Conservation (phyloP, 2,329 filamentous ascomycete species). For the Botrytis aclada region DNA sequence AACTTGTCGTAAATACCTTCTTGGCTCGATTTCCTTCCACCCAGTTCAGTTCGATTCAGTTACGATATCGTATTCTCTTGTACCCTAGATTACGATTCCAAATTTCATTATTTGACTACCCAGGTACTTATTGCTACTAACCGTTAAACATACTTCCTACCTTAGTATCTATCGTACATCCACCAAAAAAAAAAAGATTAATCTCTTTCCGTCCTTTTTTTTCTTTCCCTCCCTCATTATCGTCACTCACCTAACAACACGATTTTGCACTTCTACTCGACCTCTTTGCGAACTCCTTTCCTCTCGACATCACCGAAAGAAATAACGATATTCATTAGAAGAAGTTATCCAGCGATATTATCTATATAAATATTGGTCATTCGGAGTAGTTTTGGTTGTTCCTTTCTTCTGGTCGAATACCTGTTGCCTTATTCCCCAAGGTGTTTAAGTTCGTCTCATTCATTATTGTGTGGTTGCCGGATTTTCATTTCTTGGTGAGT, state of each 20-base stretch:
- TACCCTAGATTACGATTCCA: neutral
- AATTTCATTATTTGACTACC: neutral
- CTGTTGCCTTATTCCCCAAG: neutral
- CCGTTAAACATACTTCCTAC: neutral
- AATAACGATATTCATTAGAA: neutral
- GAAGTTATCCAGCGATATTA: neutral
- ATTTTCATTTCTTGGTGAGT: constrained; percentile 13
- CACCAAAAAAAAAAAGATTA: neutral
- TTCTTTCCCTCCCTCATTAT: neutral
- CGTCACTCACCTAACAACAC: neutral
- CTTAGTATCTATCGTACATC: neutral
- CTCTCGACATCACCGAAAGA: neutral
- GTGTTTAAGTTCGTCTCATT: neutral
- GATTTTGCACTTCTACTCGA: neutral
- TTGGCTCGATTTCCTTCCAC: neutral
- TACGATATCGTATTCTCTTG: neutral
- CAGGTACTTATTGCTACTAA: neutral
- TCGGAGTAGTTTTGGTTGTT: neutral
- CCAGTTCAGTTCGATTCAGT: neutral
- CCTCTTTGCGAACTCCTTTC: neutral
- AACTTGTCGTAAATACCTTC: neutral
- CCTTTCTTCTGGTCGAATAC: neutral
- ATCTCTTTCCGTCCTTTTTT: constrained; percentile 10
- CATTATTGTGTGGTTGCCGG: neutral
- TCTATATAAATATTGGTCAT: neutral